Evolutionary conservation across 2,329 filamentous ascomycete genomes (phyloP), one percentile per base, ranked within the genome.

Genomic region (Scytalidium lignicola): DNA sequence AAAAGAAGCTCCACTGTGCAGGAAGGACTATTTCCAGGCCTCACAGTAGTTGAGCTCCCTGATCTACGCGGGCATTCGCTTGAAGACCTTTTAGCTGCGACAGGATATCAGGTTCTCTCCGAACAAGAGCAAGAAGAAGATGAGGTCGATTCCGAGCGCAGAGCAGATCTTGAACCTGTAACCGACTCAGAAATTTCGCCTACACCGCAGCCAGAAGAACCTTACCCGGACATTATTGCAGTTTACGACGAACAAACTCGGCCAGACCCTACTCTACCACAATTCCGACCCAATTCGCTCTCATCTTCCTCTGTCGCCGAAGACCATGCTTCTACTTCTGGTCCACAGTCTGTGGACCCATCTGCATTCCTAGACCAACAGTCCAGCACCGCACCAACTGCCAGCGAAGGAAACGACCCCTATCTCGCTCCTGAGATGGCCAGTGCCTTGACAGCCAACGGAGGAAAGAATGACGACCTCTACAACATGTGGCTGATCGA

Each of bases 221-320:
- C 40, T 10, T 39, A 37, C 28, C 19, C 13, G 3, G 23, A 49
- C 17, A 13, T 22, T 17, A 17, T 37, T n/a, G 32, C 32, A 37
- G n/a, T 17, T 17, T 37, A 37, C 32, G 32, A 46, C 17, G 57
- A 58, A 26, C 20, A 52, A 63, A 70, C 39, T 68, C 70, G 12
- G 10, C 8, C 10, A 7, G 85, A 88, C 57, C 80, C 80, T 7
- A 87, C 83, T 0, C 71, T 87, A 64, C 84, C 84, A 8, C 84
- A 88, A 57, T 86, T 86, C 60, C 75, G 80, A 5, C 83, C 83
- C n/a, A 78, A 85, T 55, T 47, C 52, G 12, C 19, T 26, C 18
- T 71, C 66, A 44, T 37, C 40, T 45, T 8, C 28, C 15, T 29
- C 32, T 5, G 32, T 37, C 4, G 15, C 15, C 5, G 32, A 37